phyloP scores from a whole-genome alignment of 805 yeast species.

The Teunomyces tritomae region DNA sequence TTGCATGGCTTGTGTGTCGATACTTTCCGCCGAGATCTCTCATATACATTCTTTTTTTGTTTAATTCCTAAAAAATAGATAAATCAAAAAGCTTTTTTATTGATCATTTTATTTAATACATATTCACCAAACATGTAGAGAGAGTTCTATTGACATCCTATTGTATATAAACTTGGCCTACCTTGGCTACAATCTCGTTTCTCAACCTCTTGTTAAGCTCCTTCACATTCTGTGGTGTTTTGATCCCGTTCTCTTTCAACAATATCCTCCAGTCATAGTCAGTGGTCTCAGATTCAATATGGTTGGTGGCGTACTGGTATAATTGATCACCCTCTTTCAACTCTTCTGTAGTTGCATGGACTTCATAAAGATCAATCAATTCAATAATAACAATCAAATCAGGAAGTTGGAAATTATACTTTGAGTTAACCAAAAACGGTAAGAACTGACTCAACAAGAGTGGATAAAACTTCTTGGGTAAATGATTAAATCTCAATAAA shows the following conservation, averaged over 20 bases:
- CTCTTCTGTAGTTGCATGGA: conserved; percentile 20
- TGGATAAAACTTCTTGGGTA: conserved; percentile 50
- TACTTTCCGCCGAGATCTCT: not conserved
- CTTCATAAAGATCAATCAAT: conserved; percentile 36
- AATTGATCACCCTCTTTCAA: conserved; percentile 27
- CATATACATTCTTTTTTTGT: conserved; percentile 4
- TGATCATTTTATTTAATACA: conserved; percentile 1
- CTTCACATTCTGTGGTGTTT: conserved; percentile 25
- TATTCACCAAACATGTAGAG: not conserved
- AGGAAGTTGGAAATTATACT: conserved; percentile 20
- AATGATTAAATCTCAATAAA: conserved; percentile 38
- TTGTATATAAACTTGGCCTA: conserved; percentile 35
- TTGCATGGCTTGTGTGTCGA: conserved; percentile 3
- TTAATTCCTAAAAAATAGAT: conserved; percentile 3
- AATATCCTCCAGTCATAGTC: conserved; percentile 37
- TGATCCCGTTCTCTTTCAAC: conserved; percentile 13
- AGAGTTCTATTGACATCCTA: not conserved
- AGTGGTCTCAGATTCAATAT: conserved; percentile 14
- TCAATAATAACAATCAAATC: conserved; percentile 37
- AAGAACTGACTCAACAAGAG: conserved; percentile 48
- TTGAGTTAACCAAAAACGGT: conserved; percentile 32
- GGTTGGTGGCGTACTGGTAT: conserved; percentile 28
- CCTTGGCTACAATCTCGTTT: conserved; percentile 29
- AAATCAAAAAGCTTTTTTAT: conserved; percentile 1
- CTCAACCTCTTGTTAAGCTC: conserved; percentile 27